Conservation (phyloP, 805 yeast genomes). For the Ogataea ganodermae region DNA sequence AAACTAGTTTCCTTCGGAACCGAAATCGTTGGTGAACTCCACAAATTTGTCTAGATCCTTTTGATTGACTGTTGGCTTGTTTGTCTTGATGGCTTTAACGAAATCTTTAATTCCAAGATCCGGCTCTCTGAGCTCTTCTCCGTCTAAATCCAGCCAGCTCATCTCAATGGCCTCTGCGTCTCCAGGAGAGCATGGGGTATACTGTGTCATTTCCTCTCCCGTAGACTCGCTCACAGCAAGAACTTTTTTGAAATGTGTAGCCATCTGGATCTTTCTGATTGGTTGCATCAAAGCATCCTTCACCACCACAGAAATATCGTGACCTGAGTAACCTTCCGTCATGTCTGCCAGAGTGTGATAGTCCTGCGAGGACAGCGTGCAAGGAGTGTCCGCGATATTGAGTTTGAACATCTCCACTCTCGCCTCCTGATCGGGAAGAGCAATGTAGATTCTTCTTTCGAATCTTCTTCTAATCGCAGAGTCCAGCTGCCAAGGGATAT, state of each 20-base stretch:
- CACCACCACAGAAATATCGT: conserved; percentile 94
- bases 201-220: conserved; percentile 43
- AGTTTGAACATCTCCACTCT: conserved; percentile 91
- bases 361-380: conserved; percentile 72
- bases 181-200: conserved; percentile 98
- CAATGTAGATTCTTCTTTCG: conserved; percentile 91
- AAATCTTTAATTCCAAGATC: conserved; percentile 88
- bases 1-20: conserved; percentile 85
- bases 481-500: conserved; percentile 98
- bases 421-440: conserved; percentile 93
- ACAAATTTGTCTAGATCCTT: conserved; percentile 80
- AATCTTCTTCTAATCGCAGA: conserved; percentile 97
- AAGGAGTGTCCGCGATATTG: conserved; percentile 88
- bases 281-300: conserved; percentile 99
- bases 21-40: conserved; percentile 91
- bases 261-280: conserved; percentile 89
- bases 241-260: conserved; percentile 86
- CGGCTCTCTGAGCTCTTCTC: conserved; percentile 90
- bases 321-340: conserved; percentile 98
- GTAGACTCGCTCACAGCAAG: conserved; percentile 41
- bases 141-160: conserved; percentile 90
- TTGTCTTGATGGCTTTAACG: conserved; percentile 84
- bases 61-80: conserved; percentile 93
- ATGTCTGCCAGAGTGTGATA: conserved; percentile 78
- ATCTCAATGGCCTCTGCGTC: conserved; percentile 80